Evolutionary conservation across 495 filamentous ascomycete genomes (phyloP).

Genomic region (Talaromyces borbonicus): DNA sequence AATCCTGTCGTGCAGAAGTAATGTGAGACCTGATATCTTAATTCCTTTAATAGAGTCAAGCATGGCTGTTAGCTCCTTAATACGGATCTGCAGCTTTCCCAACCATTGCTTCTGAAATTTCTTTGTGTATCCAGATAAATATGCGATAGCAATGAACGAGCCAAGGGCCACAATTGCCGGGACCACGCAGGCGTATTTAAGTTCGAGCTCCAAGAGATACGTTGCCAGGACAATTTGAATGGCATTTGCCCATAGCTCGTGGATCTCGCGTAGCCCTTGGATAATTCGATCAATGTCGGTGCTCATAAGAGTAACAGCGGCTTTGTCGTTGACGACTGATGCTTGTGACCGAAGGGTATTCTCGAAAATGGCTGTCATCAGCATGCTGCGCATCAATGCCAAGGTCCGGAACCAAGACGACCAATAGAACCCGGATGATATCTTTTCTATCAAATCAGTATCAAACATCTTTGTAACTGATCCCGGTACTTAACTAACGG

Average conservation of each 20-base stretch:
- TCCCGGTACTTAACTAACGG: slow-evolving; percentile 22
- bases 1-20: slow-evolving; percentile 5
- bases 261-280: slow-evolving; percentile 35
- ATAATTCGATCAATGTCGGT: slow-evolving; percentile 49
- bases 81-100: not conserved
- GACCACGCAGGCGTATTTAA: slow-evolving; percentile 41
- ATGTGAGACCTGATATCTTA: slow-evolving; percentile 10
- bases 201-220: slow-evolving; percentile 44
- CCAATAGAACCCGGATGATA: slow-evolving; percentile 36
- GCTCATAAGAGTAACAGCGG: slow-evolving; percentile 53
- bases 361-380: slow-evolving; percentile 47
- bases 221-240: slow-evolving; percentile 52
- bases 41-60: slow-evolving; percentile 12
- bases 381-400: slow-evolving; percentile 47
- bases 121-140: slow-evolving; percentile 12
- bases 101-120: slow-evolving; percentile 4
- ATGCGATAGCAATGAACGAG: slow-evolving; percentile 2
- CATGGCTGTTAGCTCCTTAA: slow-evolving; percentile 5
- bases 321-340: slow-evolving; percentile 25
- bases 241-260: slow-evolving; percentile 50
- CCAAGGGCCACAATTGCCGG: slow-evolving; percentile 45
- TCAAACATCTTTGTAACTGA: not conserved
- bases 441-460: slow-evolving; percentile 1
- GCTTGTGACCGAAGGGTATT: slow-evolving; percentile 29
- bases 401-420: slow-evolving; percentile 47